Conservation (phyloP, 495 filamentous ascomycete species). For the Talaromyces nanjingensis region DNA sequence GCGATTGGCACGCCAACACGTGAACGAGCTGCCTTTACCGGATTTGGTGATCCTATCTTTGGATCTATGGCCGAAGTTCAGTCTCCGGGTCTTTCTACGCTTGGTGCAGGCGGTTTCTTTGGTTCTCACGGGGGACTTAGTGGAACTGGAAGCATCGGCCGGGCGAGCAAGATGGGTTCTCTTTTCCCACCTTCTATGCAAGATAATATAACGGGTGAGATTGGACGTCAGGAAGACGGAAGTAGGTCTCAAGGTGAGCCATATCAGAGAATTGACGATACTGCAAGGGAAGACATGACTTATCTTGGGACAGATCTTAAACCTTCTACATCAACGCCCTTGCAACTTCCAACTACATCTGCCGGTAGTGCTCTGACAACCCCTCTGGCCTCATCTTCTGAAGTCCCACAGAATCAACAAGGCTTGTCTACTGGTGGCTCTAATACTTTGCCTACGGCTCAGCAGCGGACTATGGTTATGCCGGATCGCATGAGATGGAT, state of each 20-base stretch:
- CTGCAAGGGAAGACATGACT: not conserved
- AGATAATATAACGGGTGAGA: slow-evolving; percentile 66
- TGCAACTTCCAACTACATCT: slow-evolving; percentile 35
- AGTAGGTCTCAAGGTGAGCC: slow-evolving; percentile 18
- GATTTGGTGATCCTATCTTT: slow-evolving; percentile 71
- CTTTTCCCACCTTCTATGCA: slow-evolving; percentile 84
- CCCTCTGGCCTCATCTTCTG: slow-evolving; percentile 21
- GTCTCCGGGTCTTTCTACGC: slow-evolving; percentile 61
- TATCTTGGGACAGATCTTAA: slow-evolving; percentile 9
- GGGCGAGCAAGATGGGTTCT: slow-evolving; percentile 77
- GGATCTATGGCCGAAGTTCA: slow-evolving; percentile 64
- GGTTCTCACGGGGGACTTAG: slow-evolving; percentile 41
- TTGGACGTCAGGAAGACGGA: slow-evolving; percentile 41
- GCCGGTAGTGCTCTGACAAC: slow-evolving; percentile 34
- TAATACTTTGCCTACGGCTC: slow-evolving; percentile 52
- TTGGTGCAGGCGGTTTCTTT: slow-evolving; percentile 50
- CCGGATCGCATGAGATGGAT: slow-evolving; percentile 98
- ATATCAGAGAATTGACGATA: not conserved
- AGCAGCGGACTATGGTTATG: slow-evolving; percentile 96
- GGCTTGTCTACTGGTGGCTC: slow-evolving; percentile 21
- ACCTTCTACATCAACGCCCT: slow-evolving; percentile 28
- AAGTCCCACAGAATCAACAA: slow-evolving; percentile 21
- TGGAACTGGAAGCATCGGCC: slow-evolving; percentile 49
- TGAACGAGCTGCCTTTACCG: slow-evolving; percentile 55
- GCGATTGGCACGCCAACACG: slow-evolving; percentile 67